These are phyloP conservation scores for Ganoderma meredithae DNA, from an alignment of 1,284 basidiomycete genomes.

Conservation along the genomic window DNA sequence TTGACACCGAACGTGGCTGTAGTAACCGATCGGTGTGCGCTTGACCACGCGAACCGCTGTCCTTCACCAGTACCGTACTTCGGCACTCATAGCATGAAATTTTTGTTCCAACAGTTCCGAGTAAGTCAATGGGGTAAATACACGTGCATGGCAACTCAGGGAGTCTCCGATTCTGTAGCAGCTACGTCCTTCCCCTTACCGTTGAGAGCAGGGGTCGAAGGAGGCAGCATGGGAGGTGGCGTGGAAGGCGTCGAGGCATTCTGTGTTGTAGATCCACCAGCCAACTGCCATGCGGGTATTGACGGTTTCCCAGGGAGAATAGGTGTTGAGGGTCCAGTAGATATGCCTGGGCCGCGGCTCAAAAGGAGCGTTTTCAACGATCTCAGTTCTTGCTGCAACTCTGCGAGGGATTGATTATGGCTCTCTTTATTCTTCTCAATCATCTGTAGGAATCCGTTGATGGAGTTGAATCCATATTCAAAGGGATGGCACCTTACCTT, in stretches of 20 bases:
- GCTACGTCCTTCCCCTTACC: conserved; percentile 44
- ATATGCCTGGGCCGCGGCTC: conserved; percentile 70
- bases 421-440: conserved; percentile 92
- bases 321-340: conserved; percentile 58
- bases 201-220: conserved; percentile 31
- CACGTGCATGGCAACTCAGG: conserved; percentile 11
- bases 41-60: not conserved
- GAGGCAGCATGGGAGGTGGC: conserved; percentile 29
- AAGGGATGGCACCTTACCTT: conserved; percentile 60
- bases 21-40: not conserved
- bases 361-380: conserved; percentile 93
- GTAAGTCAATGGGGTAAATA: conserved; percentile 1
- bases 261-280: conserved; percentile 39
- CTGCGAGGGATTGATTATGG: conserved; percentile 80
- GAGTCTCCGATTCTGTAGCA: conserved; percentile 26
- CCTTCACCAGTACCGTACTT: not conserved
- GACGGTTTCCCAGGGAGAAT: conserved; percentile 67
- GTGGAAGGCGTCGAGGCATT: conserved; percentile 32
- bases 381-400: conserved; percentile 94
- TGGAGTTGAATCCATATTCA: not conserved
- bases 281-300: conserved; percentile 90
- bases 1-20: not conserved
- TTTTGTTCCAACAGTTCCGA: not conserved
- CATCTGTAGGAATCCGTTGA: conserved; percentile 62
- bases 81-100: not conserved